Base-by-base conservation (phyloP, 495 filamentous ascomycete species). In the Apodospora peruviana region DNA sequence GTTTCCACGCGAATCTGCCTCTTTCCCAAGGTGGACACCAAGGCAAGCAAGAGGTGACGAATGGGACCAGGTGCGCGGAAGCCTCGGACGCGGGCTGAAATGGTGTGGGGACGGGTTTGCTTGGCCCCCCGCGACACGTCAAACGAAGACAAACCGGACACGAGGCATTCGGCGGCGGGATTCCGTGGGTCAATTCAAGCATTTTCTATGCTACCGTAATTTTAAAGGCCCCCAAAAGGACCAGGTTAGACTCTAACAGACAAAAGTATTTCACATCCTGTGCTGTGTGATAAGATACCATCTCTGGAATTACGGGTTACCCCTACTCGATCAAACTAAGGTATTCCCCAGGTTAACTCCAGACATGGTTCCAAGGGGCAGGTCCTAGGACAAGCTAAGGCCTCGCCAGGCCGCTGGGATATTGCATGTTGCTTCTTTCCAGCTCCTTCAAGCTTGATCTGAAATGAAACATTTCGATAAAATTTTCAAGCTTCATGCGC, bases 41-140 rank as follows among this genome's bases (percentile, higher is more conserved):
- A 43, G 40, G 38, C 16, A 40, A 27, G 22, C 16, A 21, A 14
- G 17, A 17, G 36, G 36, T 57, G 58, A 61, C 56, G 53, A 59
- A 60, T 60, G 47, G 43, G 43, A 34, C 36, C 35, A 1, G 14
- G 47, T 43, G 41, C 18, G 45, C 59, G 62, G 59, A 60, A 51
- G 61, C 8, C 51, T 58, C 62, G 62, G 62, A 43, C 35, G 52
- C 50, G 50, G 54, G 42, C 42, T 54, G 43, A 35, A 32, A 32
- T 22, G 39, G 20, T 18, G n/a, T 18, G 50, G 21, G 35, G 54
- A 50, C 23, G 16, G n/a, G n/a, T n/a, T n/a, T n/a, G n/a, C n/a
- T n/a, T n/a, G n/a, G n/a, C 20, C 16, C 37, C 37, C 45, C 45
- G 38, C 27, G 44, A 43, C 32, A 45, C 32, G 40, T 47, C 43